Evolutionary conservation across 1,139 yeast genomes (phyloP).

Genomic region (Candida pseudoviswanathii): DNA sequence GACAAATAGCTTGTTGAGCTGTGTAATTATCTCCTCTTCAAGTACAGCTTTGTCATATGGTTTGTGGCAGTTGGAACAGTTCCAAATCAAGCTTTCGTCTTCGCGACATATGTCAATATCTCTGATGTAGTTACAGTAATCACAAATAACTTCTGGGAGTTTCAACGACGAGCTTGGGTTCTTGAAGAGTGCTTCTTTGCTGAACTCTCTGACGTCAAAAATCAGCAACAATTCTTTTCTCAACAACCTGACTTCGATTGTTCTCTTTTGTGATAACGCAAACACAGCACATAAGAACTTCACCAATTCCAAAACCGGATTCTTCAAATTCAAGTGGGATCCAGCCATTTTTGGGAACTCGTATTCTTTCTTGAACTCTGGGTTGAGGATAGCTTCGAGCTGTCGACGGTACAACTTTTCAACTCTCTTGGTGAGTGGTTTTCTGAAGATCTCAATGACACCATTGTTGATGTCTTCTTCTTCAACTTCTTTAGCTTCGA

Average conservation of each 20-base stretch:
- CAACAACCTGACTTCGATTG: slow-evolving; percentile 71
- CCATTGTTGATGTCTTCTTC: slow-evolving; percentile 35
- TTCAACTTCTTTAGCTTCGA: slow-evolving; percentile 33
- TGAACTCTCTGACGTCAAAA: slow-evolving; percentile 84
- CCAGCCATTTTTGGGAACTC: slow-evolving; percentile 77
- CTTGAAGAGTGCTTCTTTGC: slow-evolving; percentile 69
- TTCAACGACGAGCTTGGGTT: slow-evolving; percentile 76
- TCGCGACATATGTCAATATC: slow-evolving; percentile 86
- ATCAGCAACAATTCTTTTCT: slow-evolving; percentile 72
- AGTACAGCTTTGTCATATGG: slow-evolving; percentile 66
- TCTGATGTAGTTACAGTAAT: slow-evolving; percentile 70
- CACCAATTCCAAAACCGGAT: slow-evolving; percentile 80
- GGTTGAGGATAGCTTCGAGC: slow-evolving; percentile 70
- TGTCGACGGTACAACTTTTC: slow-evolving; percentile 68
- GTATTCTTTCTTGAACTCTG: slow-evolving; percentile 65
- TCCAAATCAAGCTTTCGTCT: slow-evolving; percentile 54
- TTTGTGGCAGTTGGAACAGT: slow-evolving; percentile 68
- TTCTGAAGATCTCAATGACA: slow-evolving; percentile 56
- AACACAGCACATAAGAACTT: slow-evolving; percentile 76
- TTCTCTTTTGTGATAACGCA: slow-evolving; percentile 62
- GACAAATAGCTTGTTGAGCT: slow-evolving; percentile 57
- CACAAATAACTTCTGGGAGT: slow-evolving; percentile 73
- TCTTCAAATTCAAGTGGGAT: slow-evolving; percentile 57
- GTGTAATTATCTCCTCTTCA: slow-evolving; percentile 77
- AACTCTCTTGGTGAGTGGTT: slow-evolving; percentile 67